Evolutionary conservation across 495 filamentous ascomycete genomes (phyloP).

Genomic region (Aspergillus conjunctus): DNA sequence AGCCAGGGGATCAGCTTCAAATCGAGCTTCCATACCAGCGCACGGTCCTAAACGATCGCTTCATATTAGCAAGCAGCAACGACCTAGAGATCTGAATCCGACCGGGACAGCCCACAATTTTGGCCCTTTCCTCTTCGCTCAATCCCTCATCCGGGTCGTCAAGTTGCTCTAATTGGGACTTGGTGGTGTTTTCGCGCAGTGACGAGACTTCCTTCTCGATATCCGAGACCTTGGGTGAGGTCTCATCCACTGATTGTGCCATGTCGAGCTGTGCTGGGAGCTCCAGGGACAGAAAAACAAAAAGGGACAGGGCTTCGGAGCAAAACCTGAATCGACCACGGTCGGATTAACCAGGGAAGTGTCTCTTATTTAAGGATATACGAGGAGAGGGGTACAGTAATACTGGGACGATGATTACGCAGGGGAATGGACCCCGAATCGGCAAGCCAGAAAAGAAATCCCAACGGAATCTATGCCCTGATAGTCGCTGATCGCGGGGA

Average conservation of each 20-base stretch:
- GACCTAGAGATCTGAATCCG: not conserved
- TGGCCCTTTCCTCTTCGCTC: slow-evolving; percentile 64
- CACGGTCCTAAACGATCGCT: slow-evolving; percentile 58
- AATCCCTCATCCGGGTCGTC: slow-evolving; percentile 70
- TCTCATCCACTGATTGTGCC: slow-evolving; percentile 23
- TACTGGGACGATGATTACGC: too few species aligned
- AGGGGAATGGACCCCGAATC: too few species aligned
- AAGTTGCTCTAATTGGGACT: slow-evolving; percentile 29
- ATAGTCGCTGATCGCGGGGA: slow-evolving; percentile 15
- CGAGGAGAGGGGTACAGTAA: too few species aligned
- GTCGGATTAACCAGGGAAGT: not conserved
- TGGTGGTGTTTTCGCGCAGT: not conserved
- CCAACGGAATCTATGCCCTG: too few species aligned
- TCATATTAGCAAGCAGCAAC: not conserved
- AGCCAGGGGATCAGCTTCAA: slow-evolving; percentile 76
- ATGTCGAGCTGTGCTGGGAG: slow-evolving; percentile 14
- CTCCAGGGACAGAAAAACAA: not conserved
- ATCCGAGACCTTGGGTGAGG: slow-evolving; percentile 25
- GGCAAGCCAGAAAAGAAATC: too few species aligned
- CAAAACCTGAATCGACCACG: not conserved
- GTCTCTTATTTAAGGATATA: not conserved
- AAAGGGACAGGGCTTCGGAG: not conserved
- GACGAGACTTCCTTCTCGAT: slow-evolving; percentile 23
- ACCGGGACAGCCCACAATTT: slow-evolving; percentile 56
- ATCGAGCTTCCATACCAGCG: slow-evolving; percentile 71